Evolutionary conservation across 805 yeast genomes (phyloP).

Genomic region (Saturnispora diversa): DNA sequence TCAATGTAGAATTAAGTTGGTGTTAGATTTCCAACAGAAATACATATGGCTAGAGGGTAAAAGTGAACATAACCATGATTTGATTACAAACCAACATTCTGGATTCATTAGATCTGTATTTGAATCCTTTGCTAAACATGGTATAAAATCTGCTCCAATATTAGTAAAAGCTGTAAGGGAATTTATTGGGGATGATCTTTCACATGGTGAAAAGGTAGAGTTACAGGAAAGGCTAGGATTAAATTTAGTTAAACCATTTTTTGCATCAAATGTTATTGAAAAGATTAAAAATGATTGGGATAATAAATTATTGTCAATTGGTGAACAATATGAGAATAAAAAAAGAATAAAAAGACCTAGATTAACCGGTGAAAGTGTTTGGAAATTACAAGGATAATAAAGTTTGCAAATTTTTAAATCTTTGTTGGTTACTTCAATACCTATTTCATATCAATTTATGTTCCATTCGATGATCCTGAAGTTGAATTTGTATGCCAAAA

Average conservation of each 20-base stretch:
- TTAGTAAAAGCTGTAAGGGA: constrained; percentile 2
- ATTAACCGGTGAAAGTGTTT: background rate
- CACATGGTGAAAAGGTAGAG: background rate
- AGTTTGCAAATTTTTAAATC: too few relatives aligned
- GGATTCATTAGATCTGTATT: constrained; percentile 5
- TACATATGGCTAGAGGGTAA: background rate
- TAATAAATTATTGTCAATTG: background rate
- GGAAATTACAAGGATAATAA: background rate
- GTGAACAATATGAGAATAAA: constrained; percentile 4
- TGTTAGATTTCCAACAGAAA: constrained; percentile 1
- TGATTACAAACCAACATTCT: background rate
- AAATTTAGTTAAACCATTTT: background rate
- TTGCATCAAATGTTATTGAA: constrained; percentile 7
- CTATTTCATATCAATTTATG: too few relatives aligned
- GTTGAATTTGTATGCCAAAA: too few relatives aligned
- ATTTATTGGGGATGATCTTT: constrained; percentile 2
- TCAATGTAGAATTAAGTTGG: background rate
- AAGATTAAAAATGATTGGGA: background rate
- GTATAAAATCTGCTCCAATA: constrained; percentile 3
- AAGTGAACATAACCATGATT: constrained; percentile 1
- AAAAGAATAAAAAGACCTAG: background rate
- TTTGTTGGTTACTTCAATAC: too few relatives aligned
- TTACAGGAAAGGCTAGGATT: constrained; percentile 2
- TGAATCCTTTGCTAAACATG: constrained; percentile 2
- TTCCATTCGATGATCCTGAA: too few relatives aligned